Evolutionary conservation across 495 filamentous ascomycete genomes (phyloP), one percentile per base, ranked within the genome.

Genomic region (Aspergillus avenaceus): DNA sequence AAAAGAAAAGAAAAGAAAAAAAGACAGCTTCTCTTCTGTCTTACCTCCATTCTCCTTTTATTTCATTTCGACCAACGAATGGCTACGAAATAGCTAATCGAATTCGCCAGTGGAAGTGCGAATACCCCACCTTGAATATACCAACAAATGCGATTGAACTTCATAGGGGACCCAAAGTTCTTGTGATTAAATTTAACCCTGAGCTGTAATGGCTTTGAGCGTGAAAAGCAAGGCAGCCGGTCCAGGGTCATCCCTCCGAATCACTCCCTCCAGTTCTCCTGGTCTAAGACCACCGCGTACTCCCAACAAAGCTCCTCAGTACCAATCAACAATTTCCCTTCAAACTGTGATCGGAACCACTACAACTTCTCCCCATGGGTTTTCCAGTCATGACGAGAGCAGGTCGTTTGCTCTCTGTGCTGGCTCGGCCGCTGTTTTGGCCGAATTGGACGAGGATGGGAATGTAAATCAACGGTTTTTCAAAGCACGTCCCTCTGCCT

Each of bases 361-460:
- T 11, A 91, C 88, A 47, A 80, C 71, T 51, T 87, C 90, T 5
- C 84, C 88, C 14, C 91, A 88, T 66, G 91, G 85, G 45, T 96
- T 98, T 65, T 91, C 95, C 60, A 80, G 80, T 45, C 81, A 90
- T 41, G 76, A 85, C 13, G 82, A 85, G 26, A 82, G 78, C 42
- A 70, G 72, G 52, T 79, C 78, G 31, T 95, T 98, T 62, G 91
- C 88, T 22, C 89, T 91, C 65, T 91, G 89, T 52, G 93, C 93
- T 8, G 95, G 93, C 32, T 92, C 90, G 12, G 88, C 89, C n/a
- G 93, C 87, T 14, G 89, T 98, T 0, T 79, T 97, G n/a, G 86
- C 88, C 8, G 81, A 86, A 50, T 70, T 96, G 22, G 84, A 90
- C 47, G 84, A 86, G 31, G 76, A 88, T 23, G 70, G 78, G 24